Conservation (phyloP, 495 filamentous ascomycete species). For the Clohesyomyces aquaticus region DNA sequence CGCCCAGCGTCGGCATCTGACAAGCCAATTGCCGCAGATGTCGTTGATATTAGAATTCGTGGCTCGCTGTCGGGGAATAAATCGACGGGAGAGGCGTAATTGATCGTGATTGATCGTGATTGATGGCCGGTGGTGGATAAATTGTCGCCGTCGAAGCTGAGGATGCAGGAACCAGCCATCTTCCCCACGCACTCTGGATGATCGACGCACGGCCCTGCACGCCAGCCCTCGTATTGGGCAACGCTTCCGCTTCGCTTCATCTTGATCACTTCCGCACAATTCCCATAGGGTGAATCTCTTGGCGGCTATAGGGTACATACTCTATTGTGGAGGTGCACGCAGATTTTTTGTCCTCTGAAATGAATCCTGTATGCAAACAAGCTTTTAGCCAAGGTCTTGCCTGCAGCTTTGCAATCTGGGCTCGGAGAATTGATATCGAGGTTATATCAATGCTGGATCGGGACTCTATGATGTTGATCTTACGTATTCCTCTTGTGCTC, state of each 20-base stretch:
- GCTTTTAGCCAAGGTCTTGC: background rate
- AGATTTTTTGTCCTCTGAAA: background rate
- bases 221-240: constrained; percentile 14
- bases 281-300: constrained; percentile 1
- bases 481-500: too few relatives aligned
- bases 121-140: constrained; percentile 14
- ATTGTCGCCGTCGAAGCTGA: background rate
- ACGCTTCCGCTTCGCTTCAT: constrained; percentile 14
- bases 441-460: background rate
- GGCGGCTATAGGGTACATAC: background rate
- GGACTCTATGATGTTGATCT: too few relatives aligned
- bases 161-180: constrained; percentile 6
- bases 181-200: constrained; percentile 23
- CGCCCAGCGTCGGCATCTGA: background rate
- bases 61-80: background rate
- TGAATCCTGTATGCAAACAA: background rate
- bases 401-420: background rate
- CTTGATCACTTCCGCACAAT: background rate
- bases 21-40: constrained; percentile 24
- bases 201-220: constrained; percentile 5
- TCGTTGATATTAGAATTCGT: constrained; percentile 12
- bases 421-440: background rate
- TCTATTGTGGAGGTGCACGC: background rate
- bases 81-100: background rate
- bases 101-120: too few relatives aligned